Evolutionary conservation across 345 rosid species (phyloP), one percentile per base, ranked within the genome.

Genomic region (Garcia nutans): DNA sequence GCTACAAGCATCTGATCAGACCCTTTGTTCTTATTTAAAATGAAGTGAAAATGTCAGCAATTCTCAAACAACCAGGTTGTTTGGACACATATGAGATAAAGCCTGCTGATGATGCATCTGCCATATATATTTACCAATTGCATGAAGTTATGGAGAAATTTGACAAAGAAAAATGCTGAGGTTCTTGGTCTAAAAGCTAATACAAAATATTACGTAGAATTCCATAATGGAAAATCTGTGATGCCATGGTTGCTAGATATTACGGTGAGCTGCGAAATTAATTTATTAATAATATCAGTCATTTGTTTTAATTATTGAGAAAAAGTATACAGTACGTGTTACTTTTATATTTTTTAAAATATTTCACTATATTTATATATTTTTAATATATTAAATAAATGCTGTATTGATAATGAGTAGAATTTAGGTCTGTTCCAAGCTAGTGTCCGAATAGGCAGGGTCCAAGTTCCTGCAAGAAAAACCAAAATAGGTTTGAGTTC

Each of bases 211-310:
- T n/a, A n/a, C n/a, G 76, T 92, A 50, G 89, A 82, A 76, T 85
- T 95, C 82, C 98, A 95, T 71, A 87, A 77, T 2, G 99, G 99
- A 28, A 87, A 87, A 71, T 87, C 97, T 59, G 98, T 95, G 77
- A 85, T 83, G 87, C 93, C 99, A 37, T 95, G 90, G 68, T 63
- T 45, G 73, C 81, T 67, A 63, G 84, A 90, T 81, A 87, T 87
- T 70, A 89, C 76, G 93, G 99, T 93, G 84, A 55, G 90, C 57
- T 15, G n/a, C 57, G 17, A 54, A 15, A 3, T 13, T 10, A 49
- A 10, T 11, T 49, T 9, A 47, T n/a, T n/a, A n/a, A n/a, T n/a
- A n/a, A n/a, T n/a, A n/a, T n/a, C n/a, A n/a, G n/a, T n/a, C n/a
- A n/a, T n/a, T n/a, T n/a, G n/a, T n/a, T n/a, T n/a, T n/a, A n/a